Base-by-base conservation (phyloP, 768 basidiomycete species). In the Gloeophyllum trabeum region DNA sequence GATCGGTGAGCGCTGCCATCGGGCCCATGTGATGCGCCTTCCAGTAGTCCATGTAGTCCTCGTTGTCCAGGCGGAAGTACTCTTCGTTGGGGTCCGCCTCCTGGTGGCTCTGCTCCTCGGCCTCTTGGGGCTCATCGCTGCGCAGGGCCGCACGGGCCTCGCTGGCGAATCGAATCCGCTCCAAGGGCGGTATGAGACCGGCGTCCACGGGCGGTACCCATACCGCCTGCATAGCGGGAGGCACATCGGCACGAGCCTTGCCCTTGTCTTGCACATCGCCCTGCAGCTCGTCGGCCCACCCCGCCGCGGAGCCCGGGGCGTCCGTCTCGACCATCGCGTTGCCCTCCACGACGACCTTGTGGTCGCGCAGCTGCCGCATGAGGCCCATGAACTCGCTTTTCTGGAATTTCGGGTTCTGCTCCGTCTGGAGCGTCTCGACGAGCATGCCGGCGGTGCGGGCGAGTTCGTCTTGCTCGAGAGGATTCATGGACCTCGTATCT, bases 311-410 rank as follows among this genome's bases (percentile, higher is more conserved):
- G 23, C 38, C 38, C 26, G 45, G 39, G 20, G 46, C 43, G 26
- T 52, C 24, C 19, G 38, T 51, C 37, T 65, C 65, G 40, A 93
- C 83, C 59, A 96, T 75, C 40, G 79, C 61, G 53, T 91, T 80
- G 16, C 82, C 86, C 38, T 85, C 78, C 2, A 94, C 80, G 13
- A 79, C 69, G 30, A 89, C 69, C 52, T 83, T 73, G 5, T 79
- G 75, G 59, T 92, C 91, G 28, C 87, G 68, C 43, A 96, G 61
- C 57, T 87, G 79, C 40, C 72, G 75, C 91, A 96, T 94, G 21
- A 96, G 68, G 18, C 71, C 70, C 69, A 96, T 67, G 56, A 96
- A 96, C 45, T 75, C 70, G 58, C 87, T 90, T 24, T 88, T 73
- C 60, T 76, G 70, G 53, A 96, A 91, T 57, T 94, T 96, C 25